Evolutionary conservation across 768 basidiomycete species (phyloP).

Genomic region (Kwoniella sp.): DNA sequence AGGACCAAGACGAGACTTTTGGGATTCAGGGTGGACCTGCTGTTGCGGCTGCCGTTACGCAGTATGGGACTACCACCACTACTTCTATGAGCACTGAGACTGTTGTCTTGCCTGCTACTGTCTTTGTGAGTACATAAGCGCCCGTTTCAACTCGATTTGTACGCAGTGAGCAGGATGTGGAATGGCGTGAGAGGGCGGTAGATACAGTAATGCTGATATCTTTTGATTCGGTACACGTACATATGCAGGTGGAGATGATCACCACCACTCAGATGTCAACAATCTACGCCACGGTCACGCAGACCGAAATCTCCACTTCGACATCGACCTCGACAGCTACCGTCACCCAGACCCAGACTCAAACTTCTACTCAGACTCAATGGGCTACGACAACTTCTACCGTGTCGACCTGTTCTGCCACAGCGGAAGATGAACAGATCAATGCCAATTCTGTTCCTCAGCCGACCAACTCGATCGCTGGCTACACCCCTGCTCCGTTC

Average conservation of each 20-base stretch:
- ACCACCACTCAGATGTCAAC: conserved; percentile 23
- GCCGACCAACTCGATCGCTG: background rate
- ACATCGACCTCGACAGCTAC: conserved; percentile 13
- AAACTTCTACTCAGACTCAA: conserved; percentile 22
- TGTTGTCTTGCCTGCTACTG: conserved; percentile 19
- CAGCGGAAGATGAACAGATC: conserved; percentile 7
- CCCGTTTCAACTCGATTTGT: too few relatives aligned
- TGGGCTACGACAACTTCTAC: conserved; percentile 6
- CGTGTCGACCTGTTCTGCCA: background rate
- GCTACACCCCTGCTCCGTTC: background rate
- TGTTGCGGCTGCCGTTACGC: background rate
- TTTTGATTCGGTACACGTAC: too few relatives aligned
- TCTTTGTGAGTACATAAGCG: conserved; percentile 17
- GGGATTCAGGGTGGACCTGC: background rate
- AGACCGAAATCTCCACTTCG: conserved; percentile 14
- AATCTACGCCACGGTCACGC: conserved; percentile 16
- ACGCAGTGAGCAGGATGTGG: too few relatives aligned
- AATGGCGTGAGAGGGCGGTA: too few relatives aligned
- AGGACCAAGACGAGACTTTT: conserved; percentile 1
- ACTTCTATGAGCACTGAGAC: conserved; percentile 23
- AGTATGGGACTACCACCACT: conserved; percentile 5
- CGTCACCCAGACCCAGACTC: conserved; percentile 15
- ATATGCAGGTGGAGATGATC: conserved; percentile 28
- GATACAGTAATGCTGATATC: too few relatives aligned
- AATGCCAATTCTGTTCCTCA: conserved; percentile 15